A percentile compares a stretch with the other conserved stretches of the same genome.
phyloP scores from a whole-genome alignment of 352 stramenopile genomes.

The Globisporangium yorkense region DNA sequence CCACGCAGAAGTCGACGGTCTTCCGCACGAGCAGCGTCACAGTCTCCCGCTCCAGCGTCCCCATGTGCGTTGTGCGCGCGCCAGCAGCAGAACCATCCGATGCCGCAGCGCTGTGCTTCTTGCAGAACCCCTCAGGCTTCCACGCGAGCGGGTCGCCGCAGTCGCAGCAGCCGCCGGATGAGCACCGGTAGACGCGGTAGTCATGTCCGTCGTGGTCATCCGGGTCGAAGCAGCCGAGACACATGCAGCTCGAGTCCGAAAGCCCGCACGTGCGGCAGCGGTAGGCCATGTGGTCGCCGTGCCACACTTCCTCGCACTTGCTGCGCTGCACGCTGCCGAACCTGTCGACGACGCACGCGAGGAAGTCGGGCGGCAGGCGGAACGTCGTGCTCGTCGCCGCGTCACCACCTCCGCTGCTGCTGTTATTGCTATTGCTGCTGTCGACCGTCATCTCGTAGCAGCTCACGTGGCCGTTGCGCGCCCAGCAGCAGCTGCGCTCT shows the following conservation, averaged over 20 bases:
- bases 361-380: constrained; percentile 31
- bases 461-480: constrained; percentile 22
- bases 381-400: constrained; percentile 15
- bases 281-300: constrained; percentile 85
- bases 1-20: constrained; percentile 47
- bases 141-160: constrained; percentile 77
- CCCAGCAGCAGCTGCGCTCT: constrained; percentile 17
- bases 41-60: constrained; percentile 27
- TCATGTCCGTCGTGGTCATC: constrained; percentile 77
- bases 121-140: constrained; percentile 75
- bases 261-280: constrained; percentile 74
- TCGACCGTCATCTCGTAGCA: constrained; percentile 22
- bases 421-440: not conserved
- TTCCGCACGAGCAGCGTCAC: constrained; percentile 38
- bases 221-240: constrained; percentile 72
- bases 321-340: constrained; percentile 66
- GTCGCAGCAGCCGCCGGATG: constrained; percentile 76
- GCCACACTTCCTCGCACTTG: constrained; percentile 86
- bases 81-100: not conserved
- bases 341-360: constrained; percentile 32
- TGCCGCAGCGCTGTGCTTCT: constrained; percentile 34
- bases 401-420: not conserved
- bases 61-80: constrained; percentile 14
- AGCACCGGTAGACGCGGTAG: constrained; percentile 77
- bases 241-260: constrained; percentile 87